Percentiles rank a stretch among this genome's conserved stretches.
These are phyloP conservation scores for Neoboletus magnificus DNA, from an alignment of 768 basidiomycete species.

Conservation along the genomic window DNA sequence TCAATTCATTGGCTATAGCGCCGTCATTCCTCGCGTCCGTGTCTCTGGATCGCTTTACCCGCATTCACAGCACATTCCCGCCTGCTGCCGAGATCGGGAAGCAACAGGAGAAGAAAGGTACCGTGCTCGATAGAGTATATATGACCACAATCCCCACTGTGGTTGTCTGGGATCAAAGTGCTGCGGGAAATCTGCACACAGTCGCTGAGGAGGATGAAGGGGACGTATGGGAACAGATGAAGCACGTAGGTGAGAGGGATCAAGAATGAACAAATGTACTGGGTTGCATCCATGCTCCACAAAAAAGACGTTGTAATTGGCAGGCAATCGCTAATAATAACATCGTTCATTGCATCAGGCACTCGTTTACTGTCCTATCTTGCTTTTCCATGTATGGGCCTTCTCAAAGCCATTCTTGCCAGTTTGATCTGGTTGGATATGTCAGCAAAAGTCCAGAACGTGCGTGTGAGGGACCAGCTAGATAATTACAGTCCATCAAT, in stretches of 20 bases:
- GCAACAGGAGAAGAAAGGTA: slow-evolving; percentile 55
- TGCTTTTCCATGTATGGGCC: slow-evolving; percentile 82
- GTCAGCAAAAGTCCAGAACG: not conserved
- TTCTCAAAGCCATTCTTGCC: slow-evolving; percentile 89
- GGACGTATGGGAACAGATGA: slow-evolving; percentile 68
- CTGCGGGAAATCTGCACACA: slow-evolving; percentile 14
- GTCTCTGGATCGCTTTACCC: slow-evolving; percentile 65
- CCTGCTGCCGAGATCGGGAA: slow-evolving; percentile 47
- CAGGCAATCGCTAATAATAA: not conserved
- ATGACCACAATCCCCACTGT: slow-evolving; percentile 60
- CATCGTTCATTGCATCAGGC: not conserved
- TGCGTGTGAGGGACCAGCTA: not conserved
- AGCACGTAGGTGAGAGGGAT: slow-evolving; percentile 43
- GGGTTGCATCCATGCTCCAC: not conserved
- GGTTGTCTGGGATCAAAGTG: slow-evolving; percentile 57
- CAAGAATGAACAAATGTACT: slow-evolving; percentile 17
- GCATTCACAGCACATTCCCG: slow-evolving; percentile 61
- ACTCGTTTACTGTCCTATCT: slow-evolving; percentile 50
- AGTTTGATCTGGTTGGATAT: slow-evolving; percentile 50
- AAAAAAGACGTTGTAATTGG: not conserved
- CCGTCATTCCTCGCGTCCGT: slow-evolving; percentile 55
- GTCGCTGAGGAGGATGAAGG: slow-evolving; percentile 43
- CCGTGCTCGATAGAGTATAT: slow-evolving; percentile 61
- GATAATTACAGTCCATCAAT: slow-evolving; percentile 66
- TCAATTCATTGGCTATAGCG: slow-evolving; percentile 59